Evolutionary conservation across 805 yeast species (phyloP), one percentile per base, ranked within the genome.

Genomic region (Candida dajiaensis): DNA sequence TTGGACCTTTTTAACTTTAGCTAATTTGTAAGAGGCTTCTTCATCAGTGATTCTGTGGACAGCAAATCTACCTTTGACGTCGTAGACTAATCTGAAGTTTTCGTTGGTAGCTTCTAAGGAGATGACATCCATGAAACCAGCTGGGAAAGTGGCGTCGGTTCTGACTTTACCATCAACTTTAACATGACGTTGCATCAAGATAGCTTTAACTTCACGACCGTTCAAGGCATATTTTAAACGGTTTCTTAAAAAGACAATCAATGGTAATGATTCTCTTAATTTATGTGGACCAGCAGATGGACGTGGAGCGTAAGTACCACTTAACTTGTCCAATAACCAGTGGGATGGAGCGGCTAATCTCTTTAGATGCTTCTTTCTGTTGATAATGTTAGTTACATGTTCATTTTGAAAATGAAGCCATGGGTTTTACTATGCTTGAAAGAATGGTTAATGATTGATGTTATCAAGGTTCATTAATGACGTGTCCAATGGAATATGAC

Each of bases 291-390:
- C 99, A 66, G 96, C 85, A 58, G 97, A 89, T 71, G 98, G 96
- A 81, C 98, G 89, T 80, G 99, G 99, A 59, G 99, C 99, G 75
- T 94, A 94, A 70, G 88, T 81, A 74, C 99, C 99, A 71, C 97
- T 87, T 80, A 94, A 82, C 81, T 94, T 94, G 95, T 95, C 99
- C 81, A 94, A 88, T 95, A 94, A 87, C 99, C 99, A 94, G 85
- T 94, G 99, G 81, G 90, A 85, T 83, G 99, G 99, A 75, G 99
- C 99, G 75, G 98, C 97, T 78, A 92, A 85, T 85, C 98, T 89
- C 85, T 92, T 90, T 76, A 90, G 85, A 76, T 92, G 97, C 84
- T 92, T 90, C 90, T 89, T 89, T 85, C 90, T 86, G 71, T 66
- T 56, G 36, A 46, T 46, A 38, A 13, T 46, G 61, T 56, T 56